Conservation (phyloP, 352 stramenopile species). For the Phytophthora pini region DNA sequence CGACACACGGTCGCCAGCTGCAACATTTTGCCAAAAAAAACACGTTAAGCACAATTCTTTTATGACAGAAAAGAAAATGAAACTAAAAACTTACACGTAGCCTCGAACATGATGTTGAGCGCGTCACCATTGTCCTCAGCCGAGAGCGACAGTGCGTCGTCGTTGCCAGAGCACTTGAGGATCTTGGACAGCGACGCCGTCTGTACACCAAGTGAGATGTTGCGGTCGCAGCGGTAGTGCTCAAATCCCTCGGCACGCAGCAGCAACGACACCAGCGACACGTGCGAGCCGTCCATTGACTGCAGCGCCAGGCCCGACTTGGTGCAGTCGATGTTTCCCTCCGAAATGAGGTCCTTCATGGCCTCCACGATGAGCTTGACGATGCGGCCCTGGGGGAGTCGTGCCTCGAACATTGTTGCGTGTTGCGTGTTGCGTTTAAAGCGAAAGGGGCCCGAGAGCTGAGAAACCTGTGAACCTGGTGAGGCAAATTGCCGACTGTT, state of each 20-base stretch:
- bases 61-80: neutral
- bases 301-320: slow-evolving; percentile 94
- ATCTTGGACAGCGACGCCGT: slow-evolving; percentile 99
- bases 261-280: slow-evolving; percentile 97
- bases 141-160: slow-evolving; percentile 98
- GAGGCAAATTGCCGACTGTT: slow-evolving; percentile 54
- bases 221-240: slow-evolving; percentile 98
- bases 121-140: slow-evolving; percentile 97
- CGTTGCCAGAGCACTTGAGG: slow-evolving; percentile 99
- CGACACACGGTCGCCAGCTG: slow-evolving; percentile 92
- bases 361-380: slow-evolving; percentile 99
- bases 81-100: slow-evolving; percentile 69
- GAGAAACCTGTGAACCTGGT: slow-evolving; percentile 13
- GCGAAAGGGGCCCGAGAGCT: neutral
- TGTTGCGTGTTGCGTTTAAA: slow-evolving; percentile 51
- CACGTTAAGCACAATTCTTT: slow-evolving; percentile 8
- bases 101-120: slow-evolving; percentile 99
- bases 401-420: slow-evolving; percentile 98
- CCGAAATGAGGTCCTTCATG: slow-evolving; percentile 99
- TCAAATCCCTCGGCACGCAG: slow-evolving; percentile 96
- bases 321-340: slow-evolving; percentile 98
- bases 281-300: slow-evolving; percentile 99
- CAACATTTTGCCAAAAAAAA: slow-evolving; percentile 7
- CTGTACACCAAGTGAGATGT: slow-evolving; percentile 98
- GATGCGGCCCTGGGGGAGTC: slow-evolving; percentile 95